A percentile compares a stretch with the other conserved stretches of the same genome.
Evolutionary conservation across 148 eudicot species (phyloP).

Genomic region (Fallopia convolvulus): DNA sequence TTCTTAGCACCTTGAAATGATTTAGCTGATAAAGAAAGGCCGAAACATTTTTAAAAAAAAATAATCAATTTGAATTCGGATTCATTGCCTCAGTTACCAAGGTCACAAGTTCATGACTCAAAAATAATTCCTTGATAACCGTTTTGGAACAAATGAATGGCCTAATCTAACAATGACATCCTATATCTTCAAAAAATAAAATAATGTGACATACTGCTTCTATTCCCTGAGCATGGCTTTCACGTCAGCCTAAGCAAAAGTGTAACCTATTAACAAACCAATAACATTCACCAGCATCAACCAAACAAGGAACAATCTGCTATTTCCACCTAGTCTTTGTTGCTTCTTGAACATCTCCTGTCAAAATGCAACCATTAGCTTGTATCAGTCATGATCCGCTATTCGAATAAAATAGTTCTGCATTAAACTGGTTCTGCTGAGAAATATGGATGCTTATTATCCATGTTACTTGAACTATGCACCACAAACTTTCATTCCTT

Average conservation of each 20-base stretch:
- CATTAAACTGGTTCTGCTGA: background rate
- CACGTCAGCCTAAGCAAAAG: background rate
- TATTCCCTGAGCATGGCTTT: background rate
- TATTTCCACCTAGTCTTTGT: background rate
- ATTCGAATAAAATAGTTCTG: background rate
- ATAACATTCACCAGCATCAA: background rate
- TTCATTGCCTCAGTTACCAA: too few species aligned
- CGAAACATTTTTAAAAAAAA: background rate
- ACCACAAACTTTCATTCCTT: background rate
- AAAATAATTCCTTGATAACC: background rate
- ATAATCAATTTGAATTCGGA: too few species aligned
- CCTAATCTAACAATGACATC: background rate
- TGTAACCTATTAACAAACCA: background rate
- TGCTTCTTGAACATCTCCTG: slow-evolving; percentile 7
- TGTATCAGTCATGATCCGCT: background rate
- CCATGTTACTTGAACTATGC: background rate
- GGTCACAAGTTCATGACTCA: too few species aligned
- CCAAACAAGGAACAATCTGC: background rate
- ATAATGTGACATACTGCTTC: background rate
- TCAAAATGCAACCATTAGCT: background rate
- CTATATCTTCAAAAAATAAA: background rate
- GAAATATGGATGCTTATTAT: background rate
- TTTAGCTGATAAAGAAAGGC: background rate
- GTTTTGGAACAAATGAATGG: background rate
- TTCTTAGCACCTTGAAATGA: background rate